These are phyloP conservation scores for Auricularia auricula-judae DNA, from an alignment of 768 basidiomycete species.

Conservation along the genomic window DNA sequence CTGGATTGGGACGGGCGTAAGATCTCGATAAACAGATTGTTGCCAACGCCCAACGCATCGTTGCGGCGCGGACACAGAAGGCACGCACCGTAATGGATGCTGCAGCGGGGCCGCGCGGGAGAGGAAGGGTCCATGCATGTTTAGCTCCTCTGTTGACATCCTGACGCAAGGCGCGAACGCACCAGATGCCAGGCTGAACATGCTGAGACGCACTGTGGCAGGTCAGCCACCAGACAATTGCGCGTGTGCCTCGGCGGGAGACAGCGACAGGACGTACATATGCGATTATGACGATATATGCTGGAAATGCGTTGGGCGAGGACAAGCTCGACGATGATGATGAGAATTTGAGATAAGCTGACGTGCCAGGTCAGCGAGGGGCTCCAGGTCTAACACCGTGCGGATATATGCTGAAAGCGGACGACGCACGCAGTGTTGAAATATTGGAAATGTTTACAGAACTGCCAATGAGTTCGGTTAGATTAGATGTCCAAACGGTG, in stretches of 20 bases:
- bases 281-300: neutral
- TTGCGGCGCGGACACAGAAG: no score
- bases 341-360: neutral
- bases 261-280: neutral
- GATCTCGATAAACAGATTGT: no score
- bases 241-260: neutral
- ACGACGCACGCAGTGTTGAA: neutral
- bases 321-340: neutral
- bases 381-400: neutral
- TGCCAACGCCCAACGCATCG: no score
- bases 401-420: no score
- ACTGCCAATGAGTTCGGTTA: neutral
- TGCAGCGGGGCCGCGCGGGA: no score
- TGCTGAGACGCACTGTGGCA: neutral
- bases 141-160: no score
- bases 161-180: no score
- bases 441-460: neutral
- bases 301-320: neutral
- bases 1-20: neutral
- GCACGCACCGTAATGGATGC: no score
- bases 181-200: neutral
- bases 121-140: no score
- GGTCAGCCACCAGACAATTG: neutral
- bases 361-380: neutral
- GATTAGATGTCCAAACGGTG: neutral